phyloP scores from a whole-genome alignment of 805 yeast genomes.

The Candida ponderosae region DNA sequence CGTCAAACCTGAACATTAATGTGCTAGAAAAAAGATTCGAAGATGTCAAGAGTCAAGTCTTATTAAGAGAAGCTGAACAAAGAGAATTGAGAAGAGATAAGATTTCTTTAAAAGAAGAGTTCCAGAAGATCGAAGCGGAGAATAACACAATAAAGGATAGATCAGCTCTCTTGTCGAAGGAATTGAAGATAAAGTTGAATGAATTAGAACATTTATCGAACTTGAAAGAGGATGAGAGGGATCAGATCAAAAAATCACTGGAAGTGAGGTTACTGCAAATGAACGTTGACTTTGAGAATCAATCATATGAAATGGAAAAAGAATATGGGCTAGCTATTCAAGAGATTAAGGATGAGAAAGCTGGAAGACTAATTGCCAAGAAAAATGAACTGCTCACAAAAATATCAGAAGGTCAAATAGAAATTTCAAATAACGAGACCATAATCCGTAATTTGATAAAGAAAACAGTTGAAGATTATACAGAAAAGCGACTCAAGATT shows the following conservation, averaged over 20 bases:
- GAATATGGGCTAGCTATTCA: constrained; percentile 31
- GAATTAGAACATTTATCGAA: constrained; percentile 21
- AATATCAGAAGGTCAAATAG: constrained; percentile 22
- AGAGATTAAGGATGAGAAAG: constrained; percentile 25
- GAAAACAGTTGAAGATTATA: no score
- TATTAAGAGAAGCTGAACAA: constrained; percentile 14
- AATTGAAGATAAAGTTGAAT: constrained; percentile 21
- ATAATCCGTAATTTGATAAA: constrained; percentile 13
- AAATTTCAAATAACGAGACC: constrained; percentile 15
- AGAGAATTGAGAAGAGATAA: constrained; percentile 14
- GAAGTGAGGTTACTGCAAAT: constrained; percentile 25
- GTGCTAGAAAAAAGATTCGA: constrained; percentile 4
- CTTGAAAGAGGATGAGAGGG: constrained; percentile 18
- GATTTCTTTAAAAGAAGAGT: constrained; percentile 28
- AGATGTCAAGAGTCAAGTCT: constrained; percentile 5
- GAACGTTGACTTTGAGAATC: constrained; percentile 29
- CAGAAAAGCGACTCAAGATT: no score
- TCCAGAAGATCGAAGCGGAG: constrained; percentile 29
- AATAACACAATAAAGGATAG: constrained; percentile 23
- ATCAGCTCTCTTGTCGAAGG: constrained; percentile 7
- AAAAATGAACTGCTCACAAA: constrained; percentile 20
- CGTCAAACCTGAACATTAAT: background rate
- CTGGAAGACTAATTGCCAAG: constrained; percentile 21
- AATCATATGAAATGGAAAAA: constrained; percentile 23
- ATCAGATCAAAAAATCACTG: constrained; percentile 16